These are phyloP conservation scores for Elaeis oleifera DNA, from an alignment of 202 grass and related monocot genomes.

Conservation along the genomic window DNA sequence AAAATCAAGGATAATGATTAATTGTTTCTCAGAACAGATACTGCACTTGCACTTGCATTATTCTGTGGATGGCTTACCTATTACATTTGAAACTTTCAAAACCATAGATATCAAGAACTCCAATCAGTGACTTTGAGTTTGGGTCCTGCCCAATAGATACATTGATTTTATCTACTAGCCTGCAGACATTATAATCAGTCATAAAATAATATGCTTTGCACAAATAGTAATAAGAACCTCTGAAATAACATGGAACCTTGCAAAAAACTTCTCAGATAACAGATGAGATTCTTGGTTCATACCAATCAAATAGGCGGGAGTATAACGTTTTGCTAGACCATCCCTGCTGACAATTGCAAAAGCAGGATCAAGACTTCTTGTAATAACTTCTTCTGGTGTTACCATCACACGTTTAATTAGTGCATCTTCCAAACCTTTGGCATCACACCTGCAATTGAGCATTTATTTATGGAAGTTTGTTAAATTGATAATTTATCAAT, in stretches of 20 bases:
- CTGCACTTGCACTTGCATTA: too few species aligned
- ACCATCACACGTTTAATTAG: constrained; percentile 93
- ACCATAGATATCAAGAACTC: constrained; percentile 99
- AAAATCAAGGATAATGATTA: too few species aligned
- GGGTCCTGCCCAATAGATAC: constrained; percentile 97
- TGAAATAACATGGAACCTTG: constrained; percentile 22
- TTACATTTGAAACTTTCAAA: constrained; percentile 99
- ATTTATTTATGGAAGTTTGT: constrained; percentile 26
- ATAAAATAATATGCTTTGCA: constrained; percentile 10
- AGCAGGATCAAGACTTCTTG: constrained; percentile 90
- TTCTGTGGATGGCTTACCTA: constrained; percentile 46
- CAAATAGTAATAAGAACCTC: not conserved
- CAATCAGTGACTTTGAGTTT: constrained; percentile 97
- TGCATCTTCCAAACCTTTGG: constrained; percentile 72
- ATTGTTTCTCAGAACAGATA: too few species aligned
- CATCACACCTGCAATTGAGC: constrained; percentile 69
- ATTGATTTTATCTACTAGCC: constrained; percentile 99
- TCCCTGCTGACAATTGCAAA: constrained; percentile 93
- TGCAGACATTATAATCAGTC: constrained; percentile 34
- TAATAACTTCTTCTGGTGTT: constrained; percentile 99
- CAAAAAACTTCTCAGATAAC: constrained; percentile 8
- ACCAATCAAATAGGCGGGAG: constrained; percentile 97
- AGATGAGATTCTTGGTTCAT: not conserved
- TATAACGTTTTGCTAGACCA: constrained; percentile 92
- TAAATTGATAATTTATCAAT: too few species aligned